These are phyloP conservation scores for Venturiaceae sp. DNA, from an alignment of 2,329 filamentous ascomycete genomes.

Conservation along the genomic window DNA sequence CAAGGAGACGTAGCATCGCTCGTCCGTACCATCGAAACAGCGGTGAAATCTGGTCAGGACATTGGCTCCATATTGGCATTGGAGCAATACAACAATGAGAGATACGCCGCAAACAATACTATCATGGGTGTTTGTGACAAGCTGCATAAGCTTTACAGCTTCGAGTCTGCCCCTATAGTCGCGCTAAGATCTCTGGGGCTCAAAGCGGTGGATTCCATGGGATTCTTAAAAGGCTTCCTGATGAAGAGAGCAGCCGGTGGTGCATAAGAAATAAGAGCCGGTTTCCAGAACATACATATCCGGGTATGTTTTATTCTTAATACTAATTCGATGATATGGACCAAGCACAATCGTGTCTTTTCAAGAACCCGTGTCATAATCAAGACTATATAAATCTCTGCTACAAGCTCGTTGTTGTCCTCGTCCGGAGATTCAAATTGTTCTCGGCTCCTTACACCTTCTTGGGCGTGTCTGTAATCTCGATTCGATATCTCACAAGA, in stretches of 20 bases:
- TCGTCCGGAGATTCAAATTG: too few relatives aligned
- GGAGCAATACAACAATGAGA: slow-evolving; percentile 70
- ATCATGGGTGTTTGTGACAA: slow-evolving; percentile 78
- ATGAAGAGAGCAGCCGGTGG: slow-evolving; percentile 57
- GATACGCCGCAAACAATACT: slow-evolving; percentile 71
- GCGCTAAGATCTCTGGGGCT: slow-evolving; percentile 70
- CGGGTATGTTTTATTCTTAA: too few relatives aligned
- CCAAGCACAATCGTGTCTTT: too few relatives aligned
- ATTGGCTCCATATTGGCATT: slow-evolving; percentile 70
- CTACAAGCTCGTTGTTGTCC: too few relatives aligned
- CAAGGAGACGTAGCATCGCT: slow-evolving; percentile 81
- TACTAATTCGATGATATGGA: too few relatives aligned
- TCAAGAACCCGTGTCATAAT: too few relatives aligned
- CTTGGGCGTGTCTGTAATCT: too few relatives aligned
- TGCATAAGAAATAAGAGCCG: too few relatives aligned
- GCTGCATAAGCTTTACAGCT: slow-evolving; percentile 84
- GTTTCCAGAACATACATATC: too few relatives aligned
- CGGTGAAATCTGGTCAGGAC: slow-evolving; percentile 76
- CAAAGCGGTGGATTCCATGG: slow-evolving; percentile 62
- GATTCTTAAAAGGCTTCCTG: slow-evolving; percentile 70
- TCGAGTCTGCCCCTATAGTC: slow-evolving; percentile 68
- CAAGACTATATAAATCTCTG: too few relatives aligned
- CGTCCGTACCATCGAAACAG: slow-evolving; percentile 62
- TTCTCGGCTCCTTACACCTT: too few relatives aligned
- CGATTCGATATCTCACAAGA: too few relatives aligned